Evolutionary conservation across 345 rosid species (phyloP), one percentile per base, ranked within the genome.

Genomic region (Murraya koenigii): DNA sequence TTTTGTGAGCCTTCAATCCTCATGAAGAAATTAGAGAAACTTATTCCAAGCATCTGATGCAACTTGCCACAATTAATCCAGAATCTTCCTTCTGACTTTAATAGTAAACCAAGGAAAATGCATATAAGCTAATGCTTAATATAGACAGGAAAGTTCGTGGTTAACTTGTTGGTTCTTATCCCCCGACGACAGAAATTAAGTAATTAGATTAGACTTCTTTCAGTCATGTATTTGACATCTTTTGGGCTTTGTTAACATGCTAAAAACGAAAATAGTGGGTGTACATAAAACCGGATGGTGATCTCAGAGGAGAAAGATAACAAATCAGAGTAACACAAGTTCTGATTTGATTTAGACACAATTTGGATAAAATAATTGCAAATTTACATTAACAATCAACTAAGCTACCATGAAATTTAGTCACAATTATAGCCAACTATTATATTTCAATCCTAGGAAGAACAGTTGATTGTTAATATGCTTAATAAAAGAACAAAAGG

Each of bases 401-500:
- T 33, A 20, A 56, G 26, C 33, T 30, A 54, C 22, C 38, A 22
- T 3, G 10, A 32, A 71, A 54, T 32, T 49, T 69, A 10, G 19
- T n/a, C 75, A 71, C 8, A 19, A 54, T 20, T 20, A 55, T 71
- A 28, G 20, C 35, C 22, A 71, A 71, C 74, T 20, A 72, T 44
- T 71, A 71, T 26, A 23, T 71, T 26, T 22, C n/a, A 19, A 28
- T 61, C 10, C 60, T 32, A 26, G 63, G 36, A 78, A 54, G n/a
- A 62, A 58, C 26, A 47, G 58, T 13, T 39, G 8, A 28, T 72
- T 3, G 36, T 26, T 39, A 59, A 14, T 15, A 70, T 64, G n/a
- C 59, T 67, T 71, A 36, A 71, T 22, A 59, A 77, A 35, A 64
- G 62, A 39, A 64, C 44, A 70, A 49, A 64, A 60, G 13, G 41